These are phyloP conservation scores for Aspergillus affinis DNA, from an alignment of 495 filamentous ascomycete species.

Conservation along the genomic window DNA sequence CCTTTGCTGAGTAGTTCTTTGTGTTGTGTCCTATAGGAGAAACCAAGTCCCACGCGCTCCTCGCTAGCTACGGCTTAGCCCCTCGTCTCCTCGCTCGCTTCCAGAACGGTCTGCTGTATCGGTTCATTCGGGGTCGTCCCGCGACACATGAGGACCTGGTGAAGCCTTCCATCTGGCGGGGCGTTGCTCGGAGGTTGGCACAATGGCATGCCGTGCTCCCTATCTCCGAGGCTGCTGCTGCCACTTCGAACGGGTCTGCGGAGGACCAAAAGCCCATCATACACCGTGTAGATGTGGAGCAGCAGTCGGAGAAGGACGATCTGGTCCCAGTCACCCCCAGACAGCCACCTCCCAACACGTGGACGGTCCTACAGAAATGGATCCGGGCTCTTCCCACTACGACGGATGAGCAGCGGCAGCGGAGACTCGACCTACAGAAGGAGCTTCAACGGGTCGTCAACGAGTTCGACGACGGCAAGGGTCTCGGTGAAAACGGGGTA, in stretches of 20 bases:
- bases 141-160: conserved; percentile 79
- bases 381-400: conserved; percentile 76
- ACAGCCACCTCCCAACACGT: conserved; percentile 74
- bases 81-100: conserved; percentile 89
- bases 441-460: conserved; percentile 70
- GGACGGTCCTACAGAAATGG: conserved; percentile 96
- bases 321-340: conserved; percentile 59
- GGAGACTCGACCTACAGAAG: conserved; percentile 65
- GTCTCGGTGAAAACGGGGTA: conserved; percentile 71
- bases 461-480: conserved; percentile 70
- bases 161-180: conserved; percentile 68
- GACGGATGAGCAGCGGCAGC: conserved; percentile 62
- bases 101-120: conserved; percentile 93
- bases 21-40: conserved; percentile 54
- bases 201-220: conserved; percentile 88
- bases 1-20: conserved; percentile 39
- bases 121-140: conserved; percentile 78
- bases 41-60: conserved; percentile 66
- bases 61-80: conserved; percentile 77
- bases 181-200: conserved; percentile 77
- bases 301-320: conserved; percentile 21
- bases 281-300: conserved; percentile 32
- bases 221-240: conserved; percentile 15
- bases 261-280: conserved; percentile 10
- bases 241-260: conserved; percentile 11